These are phyloP conservation scores for Coniochaeta sp. DNA, from an alignment of 2,329 filamentous ascomycete species.

Conservation along the genomic window DNA sequence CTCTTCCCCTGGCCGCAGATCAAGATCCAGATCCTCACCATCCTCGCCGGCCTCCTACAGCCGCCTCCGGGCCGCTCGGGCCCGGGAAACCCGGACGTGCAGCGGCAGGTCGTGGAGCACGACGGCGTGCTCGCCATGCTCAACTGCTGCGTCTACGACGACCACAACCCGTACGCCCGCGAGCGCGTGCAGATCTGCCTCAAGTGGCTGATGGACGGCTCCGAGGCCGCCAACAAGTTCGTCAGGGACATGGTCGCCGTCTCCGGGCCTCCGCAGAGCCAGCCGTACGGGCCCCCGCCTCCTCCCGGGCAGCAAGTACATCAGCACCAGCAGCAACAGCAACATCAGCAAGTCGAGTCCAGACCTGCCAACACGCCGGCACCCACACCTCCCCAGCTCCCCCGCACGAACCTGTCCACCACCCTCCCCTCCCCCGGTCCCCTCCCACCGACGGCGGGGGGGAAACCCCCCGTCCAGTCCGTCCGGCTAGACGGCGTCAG, in stretches of 20 bases:
- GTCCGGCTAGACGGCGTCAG: constrained; percentile 48
- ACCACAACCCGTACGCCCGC: constrained; percentile 88
- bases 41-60: constrained; percentile 82
- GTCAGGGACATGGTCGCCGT: constrained; percentile 55
- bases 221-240: constrained; percentile 64
- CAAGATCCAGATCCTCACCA: constrained; percentile 87
- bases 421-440: background rate
- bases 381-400: constrained; percentile 8
- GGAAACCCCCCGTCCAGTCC: constrained; percentile 25
- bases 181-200: constrained; percentile 84
- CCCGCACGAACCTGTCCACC: background rate
- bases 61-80: constrained; percentile 59
- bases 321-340: no score
- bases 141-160: constrained; percentile 85
- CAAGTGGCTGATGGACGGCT: constrained; percentile 75
- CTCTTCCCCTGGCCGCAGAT: constrained; percentile 65
- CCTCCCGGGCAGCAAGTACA: no score
- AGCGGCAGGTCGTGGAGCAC: constrained; percentile 78
- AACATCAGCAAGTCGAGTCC: background rate
- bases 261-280: constrained; percentile 24
- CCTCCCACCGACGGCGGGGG: constrained; percentile 14
- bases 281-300: background rate
- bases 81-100: constrained; percentile 65
- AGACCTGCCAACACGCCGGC: background rate
- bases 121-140: constrained; percentile 83